Percentiles rank a stretch among this genome's conserved stretches.
Evolutionary conservation across 1,284 basidiomycete species (phyloP).

Genomic region (Austropuccinia psidii): DNA sequence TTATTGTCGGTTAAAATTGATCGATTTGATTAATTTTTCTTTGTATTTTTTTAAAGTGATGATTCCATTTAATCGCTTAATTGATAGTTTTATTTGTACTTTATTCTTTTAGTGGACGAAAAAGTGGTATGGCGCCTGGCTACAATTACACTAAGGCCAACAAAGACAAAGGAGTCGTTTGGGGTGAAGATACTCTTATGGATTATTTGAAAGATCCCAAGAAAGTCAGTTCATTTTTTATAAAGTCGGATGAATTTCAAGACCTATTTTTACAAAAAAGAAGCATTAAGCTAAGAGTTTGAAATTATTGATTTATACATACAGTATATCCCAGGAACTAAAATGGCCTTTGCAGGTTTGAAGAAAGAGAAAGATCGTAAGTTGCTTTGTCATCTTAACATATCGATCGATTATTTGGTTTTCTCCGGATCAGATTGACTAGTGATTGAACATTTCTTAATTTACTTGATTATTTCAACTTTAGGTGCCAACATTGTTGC

Average conservation of each 20-base stretch:
- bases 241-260: background rate
- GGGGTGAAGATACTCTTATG: constrained; percentile 49
- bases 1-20: constrained; percentile 46
- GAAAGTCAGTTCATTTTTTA: constrained; percentile 6
- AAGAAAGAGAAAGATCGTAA: constrained; percentile 96
- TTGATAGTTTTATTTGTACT: background rate
- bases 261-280: background rate
- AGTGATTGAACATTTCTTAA: background rate
- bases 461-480: background rate
- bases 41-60: background rate
- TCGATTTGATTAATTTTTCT: background rate
- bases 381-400: constrained; percentile 60
- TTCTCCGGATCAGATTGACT: background rate
- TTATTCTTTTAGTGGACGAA: constrained; percentile 61
- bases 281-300: background rate
- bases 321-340: constrained; percentile 87
- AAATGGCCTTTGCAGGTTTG: constrained; percentile 95
- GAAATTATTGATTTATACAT: constrained; percentile 36
- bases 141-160: constrained; percentile 95
- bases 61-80: constrained; percentile 3
- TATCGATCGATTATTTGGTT: background rate
- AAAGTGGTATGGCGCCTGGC: constrained; percentile 76
- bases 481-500: constrained; percentile 44
- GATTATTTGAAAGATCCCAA: constrained; percentile 19
- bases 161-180: constrained; percentile 84